Conservation (phyloP, 2,329 filamentous ascomycete species). For the Cytospora leucostoma region DNA sequence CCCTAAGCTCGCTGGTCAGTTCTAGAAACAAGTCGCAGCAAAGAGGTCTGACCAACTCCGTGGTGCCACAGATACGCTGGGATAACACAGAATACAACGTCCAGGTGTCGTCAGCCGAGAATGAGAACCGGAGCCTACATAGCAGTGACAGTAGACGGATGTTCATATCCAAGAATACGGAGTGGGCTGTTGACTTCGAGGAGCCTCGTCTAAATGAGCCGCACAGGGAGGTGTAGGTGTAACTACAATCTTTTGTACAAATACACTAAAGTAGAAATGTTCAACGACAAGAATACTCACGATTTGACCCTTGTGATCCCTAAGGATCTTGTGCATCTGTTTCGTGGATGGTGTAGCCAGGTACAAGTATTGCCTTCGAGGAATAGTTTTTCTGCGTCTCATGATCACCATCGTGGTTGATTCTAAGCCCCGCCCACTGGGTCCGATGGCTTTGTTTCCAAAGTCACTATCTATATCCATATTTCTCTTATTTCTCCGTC, state of each 20-base stretch:
- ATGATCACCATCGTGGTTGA: too few relatives aligned
- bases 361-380: too few relatives aligned
- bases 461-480: too few relatives aligned
- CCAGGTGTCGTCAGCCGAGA: not conserved
- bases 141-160: constrained; percentile 10
- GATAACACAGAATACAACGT: constrained; percentile 20
- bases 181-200: constrained; percentile 20
- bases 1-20: not conserved
- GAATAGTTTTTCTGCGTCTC: too few relatives aligned
- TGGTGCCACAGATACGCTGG: constrained; percentile 14
- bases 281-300: too few relatives aligned
- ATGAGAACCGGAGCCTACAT: not conserved
- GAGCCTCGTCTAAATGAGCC: constrained; percentile 17
- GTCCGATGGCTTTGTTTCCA: too few relatives aligned
- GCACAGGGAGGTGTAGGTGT: not conserved
- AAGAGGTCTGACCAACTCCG: not conserved
- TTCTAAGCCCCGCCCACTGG: too few relatives aligned
- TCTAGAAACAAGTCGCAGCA: not conserved
- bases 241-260: not conserved
- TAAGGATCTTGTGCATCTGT: too few relatives aligned
- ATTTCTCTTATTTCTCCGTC: too few relatives aligned
- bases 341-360: too few relatives aligned
- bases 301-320: too few relatives aligned
- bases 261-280: not conserved
- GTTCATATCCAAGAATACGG: constrained; percentile 24